A percentile compares a stretch with the other conserved stretches of the same genome.
Conservation (phyloP, 768 basidiomycete genomes). For the Xerocomellus dryophilus region DNA sequence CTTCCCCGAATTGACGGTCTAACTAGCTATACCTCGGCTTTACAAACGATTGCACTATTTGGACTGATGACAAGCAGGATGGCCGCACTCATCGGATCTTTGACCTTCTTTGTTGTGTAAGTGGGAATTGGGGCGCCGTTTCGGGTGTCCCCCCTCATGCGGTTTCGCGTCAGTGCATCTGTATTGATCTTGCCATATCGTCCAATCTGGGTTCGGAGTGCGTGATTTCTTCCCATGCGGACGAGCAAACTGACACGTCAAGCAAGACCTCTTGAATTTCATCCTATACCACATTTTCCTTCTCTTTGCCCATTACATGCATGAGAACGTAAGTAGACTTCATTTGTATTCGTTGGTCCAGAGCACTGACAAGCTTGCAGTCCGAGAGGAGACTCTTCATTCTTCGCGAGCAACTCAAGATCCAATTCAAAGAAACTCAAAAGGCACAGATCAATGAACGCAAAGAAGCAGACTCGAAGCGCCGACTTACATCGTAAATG, state of each 20-base stretch:
- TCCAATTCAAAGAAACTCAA: slow-evolving; percentile 67
- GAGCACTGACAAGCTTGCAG: slow-evolving; percentile 6
- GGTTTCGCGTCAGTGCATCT: slow-evolving; percentile 27
- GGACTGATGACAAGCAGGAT: slow-evolving; percentile 65
- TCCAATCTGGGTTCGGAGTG: slow-evolving; percentile 38
- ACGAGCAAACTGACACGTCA: slow-evolving; percentile 4
- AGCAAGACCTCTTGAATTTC: slow-evolving; percentile 62
- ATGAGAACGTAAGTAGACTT: slow-evolving; percentile 48
- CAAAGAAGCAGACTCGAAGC: slow-evolving; percentile 75
- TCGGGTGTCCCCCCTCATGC: slow-evolving; percentile 18
- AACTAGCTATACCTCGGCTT: slow-evolving; percentile 31
- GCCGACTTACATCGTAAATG: slow-evolving; percentile 72
- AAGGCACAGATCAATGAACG: slow-evolving; percentile 73
- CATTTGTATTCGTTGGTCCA: neutral
- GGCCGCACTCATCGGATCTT: slow-evolving; percentile 58
- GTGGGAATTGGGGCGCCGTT: slow-evolving; percentile 23
- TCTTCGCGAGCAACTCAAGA: slow-evolving; percentile 71
- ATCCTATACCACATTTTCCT: slow-evolving; percentile 78
- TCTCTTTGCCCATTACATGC: slow-evolving; percentile 70
- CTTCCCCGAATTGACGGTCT: slow-evolving; percentile 3
- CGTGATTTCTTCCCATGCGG: slow-evolving; percentile 12
- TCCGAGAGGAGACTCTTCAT: slow-evolving; percentile 65
- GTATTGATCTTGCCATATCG: slow-evolving; percentile 39
- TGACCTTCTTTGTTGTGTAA: slow-evolving; percentile 52
- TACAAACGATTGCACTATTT: slow-evolving; percentile 65